Evolutionary conservation across 106 monocot species (phyloP).

Genomic region (Alisma plantagoaquatica): DNA sequence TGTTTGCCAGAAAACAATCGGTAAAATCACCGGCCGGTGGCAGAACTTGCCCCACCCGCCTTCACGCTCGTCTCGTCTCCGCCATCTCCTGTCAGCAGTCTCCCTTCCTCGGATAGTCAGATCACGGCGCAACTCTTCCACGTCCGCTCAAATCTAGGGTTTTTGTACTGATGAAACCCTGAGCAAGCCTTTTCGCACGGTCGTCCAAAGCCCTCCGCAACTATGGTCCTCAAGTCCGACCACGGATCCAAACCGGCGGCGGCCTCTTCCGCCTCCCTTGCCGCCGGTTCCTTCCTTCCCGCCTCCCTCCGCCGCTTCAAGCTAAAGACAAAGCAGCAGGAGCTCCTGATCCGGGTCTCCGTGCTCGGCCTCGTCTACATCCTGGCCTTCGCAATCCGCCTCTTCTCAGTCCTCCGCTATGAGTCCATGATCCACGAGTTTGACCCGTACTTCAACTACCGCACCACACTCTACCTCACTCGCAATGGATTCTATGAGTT

Average conservation of each 20-base stretch:
- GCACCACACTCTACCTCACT: conserved; percentile 24
- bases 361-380: conserved; percentile 21
- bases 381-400: conserved; percentile 22
- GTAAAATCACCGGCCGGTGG: too few relatives aligned
- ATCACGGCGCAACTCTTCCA: too few relatives aligned
- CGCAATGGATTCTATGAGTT: conserved; percentile 19
- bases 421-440: conserved; percentile 35
- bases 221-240: background rate
- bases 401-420: conserved; percentile 24
- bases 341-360: conserved; percentile 23
- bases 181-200: too few relatives aligned
- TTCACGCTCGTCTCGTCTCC: too few relatives aligned
- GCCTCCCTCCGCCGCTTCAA: conserved; percentile 2
- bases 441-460: conserved; percentile 31
- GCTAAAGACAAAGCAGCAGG: conserved; percentile 24
- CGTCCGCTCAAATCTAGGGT: too few relatives aligned
- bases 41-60: too few relatives aligned
- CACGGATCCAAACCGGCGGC: background rate
- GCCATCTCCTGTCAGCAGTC: too few relatives aligned
- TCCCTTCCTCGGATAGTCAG: too few relatives aligned
- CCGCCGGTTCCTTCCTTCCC: background rate
- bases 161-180: too few relatives aligned
- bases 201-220: too few relatives aligned
- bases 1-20: too few relatives aligned
- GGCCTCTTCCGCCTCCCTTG: too few relatives aligned